Evolutionary conservation across 148 eudicot species (phyloP).

Genomic region (Nepenthes mirabilis): DNA sequence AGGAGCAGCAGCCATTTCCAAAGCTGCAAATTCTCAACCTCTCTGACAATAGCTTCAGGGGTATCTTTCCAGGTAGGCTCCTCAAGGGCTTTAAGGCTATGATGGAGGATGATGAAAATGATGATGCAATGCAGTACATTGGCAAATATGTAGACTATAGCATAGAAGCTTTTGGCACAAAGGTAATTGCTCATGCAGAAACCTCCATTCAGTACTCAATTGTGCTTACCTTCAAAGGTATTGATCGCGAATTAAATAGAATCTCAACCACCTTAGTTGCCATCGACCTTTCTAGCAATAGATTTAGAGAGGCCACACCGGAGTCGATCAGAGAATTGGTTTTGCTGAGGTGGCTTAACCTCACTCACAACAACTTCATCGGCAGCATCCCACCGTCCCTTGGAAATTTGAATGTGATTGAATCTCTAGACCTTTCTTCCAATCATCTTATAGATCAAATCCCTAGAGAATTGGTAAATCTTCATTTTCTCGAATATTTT

Average conservation of each 20-base stretch:
- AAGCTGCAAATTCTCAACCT: neutral
- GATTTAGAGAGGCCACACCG: too few species aligned
- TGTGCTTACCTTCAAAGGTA: too few species aligned
- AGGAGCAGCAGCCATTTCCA: too few species aligned
- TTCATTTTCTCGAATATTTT: slow-evolving; percentile 11
- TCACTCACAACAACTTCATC: slow-evolving; percentile 20
- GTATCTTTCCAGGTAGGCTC: neutral
- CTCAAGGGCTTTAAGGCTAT: slow-evolving; percentile 7
- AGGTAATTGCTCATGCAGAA: neutral
- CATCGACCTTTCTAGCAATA: too few species aligned
- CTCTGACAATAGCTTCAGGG: neutral
- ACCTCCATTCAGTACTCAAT: too few species aligned
- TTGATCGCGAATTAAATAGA: too few species aligned
- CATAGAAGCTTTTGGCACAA: neutral
- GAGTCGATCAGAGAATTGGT: slow-evolving; percentile 9
- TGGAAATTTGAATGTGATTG: slow-evolving; percentile 12
- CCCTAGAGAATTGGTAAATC: slow-evolving; percentile 13
- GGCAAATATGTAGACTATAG: too few species aligned
- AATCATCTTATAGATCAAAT: slow-evolving; percentile 15
- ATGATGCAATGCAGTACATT: slow-evolving; percentile 7
- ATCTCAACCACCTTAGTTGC: too few species aligned
- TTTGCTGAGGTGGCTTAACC: slow-evolving; percentile 16
- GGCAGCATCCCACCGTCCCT: slow-evolving; percentile 17
- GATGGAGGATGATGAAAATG: neutral
- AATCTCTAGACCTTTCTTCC: slow-evolving; percentile 25